Evolutionary conservation across 345 rosid genomes (phyloP).

Genomic region (Laguncularia racemosa): DNA sequence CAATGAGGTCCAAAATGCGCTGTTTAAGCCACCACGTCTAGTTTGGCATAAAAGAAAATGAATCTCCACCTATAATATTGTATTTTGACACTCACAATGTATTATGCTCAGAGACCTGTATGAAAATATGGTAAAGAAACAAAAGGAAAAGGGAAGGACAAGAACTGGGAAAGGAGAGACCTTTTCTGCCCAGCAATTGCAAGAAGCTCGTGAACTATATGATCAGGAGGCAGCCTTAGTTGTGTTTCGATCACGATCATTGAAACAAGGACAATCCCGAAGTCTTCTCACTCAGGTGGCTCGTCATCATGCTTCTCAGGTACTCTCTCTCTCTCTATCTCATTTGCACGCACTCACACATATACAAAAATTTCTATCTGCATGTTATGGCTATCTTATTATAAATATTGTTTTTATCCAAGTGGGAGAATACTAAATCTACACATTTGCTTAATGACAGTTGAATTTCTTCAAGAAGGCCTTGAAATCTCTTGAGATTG

Average conservation of each 20-base stretch:
- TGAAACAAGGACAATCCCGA: slow-evolving; percentile 91
- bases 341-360: too few species aligned
- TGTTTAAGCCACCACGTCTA: too few species aligned
- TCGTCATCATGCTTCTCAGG: slow-evolving; percentile 99
- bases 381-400: too few species aligned
- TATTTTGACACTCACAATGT: background rate
- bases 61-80: too few species aligned
- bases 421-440: slow-evolving; percentile 1
- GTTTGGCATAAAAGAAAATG: too few species aligned
- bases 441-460: slow-evolving; percentile 37
- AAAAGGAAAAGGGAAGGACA: slow-evolving; percentile 67
- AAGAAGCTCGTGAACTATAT: slow-evolving; percentile 70
- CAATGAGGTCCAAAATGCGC: slow-evolving; percentile 1
- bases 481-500: slow-evolving; percentile 67
- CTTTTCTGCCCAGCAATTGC: slow-evolving; percentile 57
- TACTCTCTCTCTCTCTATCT: slow-evolving; percentile 15
- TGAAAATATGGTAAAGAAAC: slow-evolving; percentile 55
- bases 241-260: slow-evolving; percentile 81
- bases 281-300: slow-evolving; percentile 98
- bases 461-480: slow-evolving; percentile 78
- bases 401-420: background rate
- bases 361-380: too few species aligned
- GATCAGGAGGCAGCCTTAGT: slow-evolving; percentile 85
- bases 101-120: slow-evolving; percentile 48
- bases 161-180: slow-evolving; percentile 69